Percentiles rank a stretch among this genome's conserved stretches.
phyloP scores from a whole-genome alignment of 495 filamentous ascomycete species.

The Neurospora cerealis region DNA sequence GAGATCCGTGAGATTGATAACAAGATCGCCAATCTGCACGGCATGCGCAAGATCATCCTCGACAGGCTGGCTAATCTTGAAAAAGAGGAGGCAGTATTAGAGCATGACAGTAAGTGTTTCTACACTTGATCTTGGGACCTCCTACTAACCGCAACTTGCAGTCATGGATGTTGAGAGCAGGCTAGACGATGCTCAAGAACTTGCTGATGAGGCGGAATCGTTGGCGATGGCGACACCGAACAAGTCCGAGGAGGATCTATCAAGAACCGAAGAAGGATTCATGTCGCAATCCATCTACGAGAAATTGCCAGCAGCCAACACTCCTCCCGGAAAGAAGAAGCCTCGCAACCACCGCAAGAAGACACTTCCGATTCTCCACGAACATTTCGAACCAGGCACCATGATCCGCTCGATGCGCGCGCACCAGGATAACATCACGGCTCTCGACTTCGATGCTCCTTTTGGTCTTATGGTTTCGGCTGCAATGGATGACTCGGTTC shows the following conservation, averaged over 20 bases:
- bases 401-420: constrained; percentile 80
- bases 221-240: constrained; percentile 40
- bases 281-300: constrained; percentile 98
- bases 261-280: constrained; percentile 57
- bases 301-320: constrained; percentile 62
- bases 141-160: constrained; percentile 26
- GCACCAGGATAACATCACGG: constrained; percentile 80
- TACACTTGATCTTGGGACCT: background rate
- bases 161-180: constrained; percentile 77
- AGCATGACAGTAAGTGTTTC: constrained; percentile 62
- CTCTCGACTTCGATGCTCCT: constrained; percentile 89
- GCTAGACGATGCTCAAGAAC: constrained; percentile 75
- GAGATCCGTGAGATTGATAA: constrained; percentile 96
- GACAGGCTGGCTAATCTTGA: constrained; percentile 86
- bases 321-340: constrained; percentile 45
- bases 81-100: constrained; percentile 80
- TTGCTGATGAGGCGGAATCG: constrained; percentile 58
- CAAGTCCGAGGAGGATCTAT: constrained; percentile 44
- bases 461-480: constrained; percentile 95
- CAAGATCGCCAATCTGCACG: constrained; percentile 88
- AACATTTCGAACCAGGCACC: constrained; percentile 87
- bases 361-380: constrained; percentile 91
- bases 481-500: constrained; percentile 90
- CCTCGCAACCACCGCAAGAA: constrained; percentile 58
- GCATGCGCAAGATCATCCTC: constrained; percentile 87